Percentiles rank a stretch among this genome's conserved stretches.
These are phyloP conservation scores for Yamadazyma kitorensis DNA, from an alignment of 805 yeast species.

Conservation along the genomic window DNA sequence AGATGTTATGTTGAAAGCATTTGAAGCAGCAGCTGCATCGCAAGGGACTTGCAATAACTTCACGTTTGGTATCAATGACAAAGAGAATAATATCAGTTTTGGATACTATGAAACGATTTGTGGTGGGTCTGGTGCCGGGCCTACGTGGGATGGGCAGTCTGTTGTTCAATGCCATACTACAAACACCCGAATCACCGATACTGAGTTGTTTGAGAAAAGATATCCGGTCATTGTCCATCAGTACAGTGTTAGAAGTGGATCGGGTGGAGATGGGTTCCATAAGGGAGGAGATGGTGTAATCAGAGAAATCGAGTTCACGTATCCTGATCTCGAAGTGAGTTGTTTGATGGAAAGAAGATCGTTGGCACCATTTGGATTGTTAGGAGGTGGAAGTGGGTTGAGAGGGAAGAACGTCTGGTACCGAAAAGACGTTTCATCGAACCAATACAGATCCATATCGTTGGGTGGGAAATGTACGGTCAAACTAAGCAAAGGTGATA, in stretches of 20 bases:
- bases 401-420: slow-evolving; percentile 55
- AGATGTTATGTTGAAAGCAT: slow-evolving; percentile 83
- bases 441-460: slow-evolving; percentile 21
- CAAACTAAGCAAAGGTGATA: slow-evolving; percentile 36
- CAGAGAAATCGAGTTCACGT: slow-evolving; percentile 75
- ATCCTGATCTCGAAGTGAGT: slow-evolving; percentile 54
- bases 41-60: slow-evolving; percentile 95
- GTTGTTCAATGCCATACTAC: slow-evolving; percentile 97
- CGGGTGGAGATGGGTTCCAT: slow-evolving; percentile 78
- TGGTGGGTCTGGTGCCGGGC: slow-evolving; percentile 94
- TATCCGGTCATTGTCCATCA: slow-evolving; percentile 79
- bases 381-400: slow-evolving; percentile 76
- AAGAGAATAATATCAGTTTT: slow-evolving; percentile 54
- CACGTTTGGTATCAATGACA: slow-evolving; percentile 82
- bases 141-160: slow-evolving; percentile 78
- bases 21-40: slow-evolving; percentile 88
- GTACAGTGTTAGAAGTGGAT: slow-evolving; percentile 63
- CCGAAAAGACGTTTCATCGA: slow-evolving; percentile 13
- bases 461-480: slow-evolving; percentile 36
- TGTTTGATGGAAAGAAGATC: slow-evolving; percentile 85
- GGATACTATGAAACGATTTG: slow-evolving; percentile 95
- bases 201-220: slow-evolving; percentile 83
- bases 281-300: slow-evolving; percentile 85
- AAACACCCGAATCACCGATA: slow-evolving; percentile 88
- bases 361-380: slow-evolving; percentile 79